Evolutionary conservation across 352 stramenopile genomes (phyloP), one percentile per base, ranked within the genome.

Genomic region (Albugo laibachii): DNA sequence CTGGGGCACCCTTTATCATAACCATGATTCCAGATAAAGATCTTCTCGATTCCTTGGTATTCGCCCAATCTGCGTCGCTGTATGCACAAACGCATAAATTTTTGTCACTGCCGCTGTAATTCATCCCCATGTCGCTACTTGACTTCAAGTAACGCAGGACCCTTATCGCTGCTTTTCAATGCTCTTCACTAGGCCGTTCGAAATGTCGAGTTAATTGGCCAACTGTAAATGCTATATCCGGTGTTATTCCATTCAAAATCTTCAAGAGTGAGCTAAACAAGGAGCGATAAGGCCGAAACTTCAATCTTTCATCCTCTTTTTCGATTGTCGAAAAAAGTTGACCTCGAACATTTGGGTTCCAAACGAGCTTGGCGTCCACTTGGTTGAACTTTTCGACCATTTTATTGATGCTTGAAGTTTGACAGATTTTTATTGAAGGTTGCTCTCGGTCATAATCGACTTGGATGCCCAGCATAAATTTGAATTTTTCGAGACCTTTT

Each of bases 391-490:
- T 46, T 27, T 49, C 48, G 44, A 56, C 53, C 16, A 47, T 39
- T 20, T 27, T 21, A 31, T 53, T 37, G 5, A 27, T 38, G 40
- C 41, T 48, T 15, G 47, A 31, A 20, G 19, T 27, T n/a, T 58
- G 47, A 36, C 41, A 20, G 13, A 54, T 47, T 18, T 19, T 24
- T 12, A 46, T 15, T 27, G 15, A 39, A 14, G 18, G 46, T 27
- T 1, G 19, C 35, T 27, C 19, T 36, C 50, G 55, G 46, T 58
- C 36, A 27, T 52, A 42, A 38, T 62, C 36, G 38, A 61, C 56
- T 37, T 53, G 20, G 16, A 64, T 59, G 8, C 53, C 56, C 18
- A 66, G 45, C 36, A 59, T 54, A 21, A 58, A 61, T 11, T 38
- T 41, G 8, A 47, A 49, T 18, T 27, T 47, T 35, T 50, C 50